Evolutionary conservation across 129 eudicot genomes (phyloP), one percentile per base, ranked within the genome.

Genomic region (Flaveria brownii): DNA sequence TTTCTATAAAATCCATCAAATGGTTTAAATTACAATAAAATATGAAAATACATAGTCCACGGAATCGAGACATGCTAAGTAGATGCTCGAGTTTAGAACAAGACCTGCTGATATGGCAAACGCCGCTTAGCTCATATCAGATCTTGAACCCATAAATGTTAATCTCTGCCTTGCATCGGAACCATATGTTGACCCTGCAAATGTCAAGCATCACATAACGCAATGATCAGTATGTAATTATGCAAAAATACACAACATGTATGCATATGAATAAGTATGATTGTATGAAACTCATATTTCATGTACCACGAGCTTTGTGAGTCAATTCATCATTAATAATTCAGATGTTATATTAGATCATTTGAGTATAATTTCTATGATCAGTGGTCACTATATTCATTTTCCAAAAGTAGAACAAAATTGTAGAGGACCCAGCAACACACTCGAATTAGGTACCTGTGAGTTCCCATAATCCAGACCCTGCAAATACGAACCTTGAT

Each of bases 81-180:
- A 64, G 52, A 50, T 76, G 64, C 80, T 70, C 72, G 9, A 64
- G 64, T 76, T 64, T 49, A 33, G 61, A 76, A 49, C 80, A 50
- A 20, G 52, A 52, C 72, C 22, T 76, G 79, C 33, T 26, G 59
- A 62, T 28, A 71, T 62, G 71, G 46, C 51, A 25, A 62, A 28
- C 12, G 33, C 57, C 20, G 17, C 49, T 64, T 65, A 64, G 68
- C 64, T 76, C 65, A 14, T 1, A 10, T 26, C 26, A 28, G 71
- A 46, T 28, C 41, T 33, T 17, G 16, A 65, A 33, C 52, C 73
- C 43, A 15, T 8, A n/a, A 57, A 43, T 59, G 63, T 84, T 87
- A 83, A 65, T 87, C 92, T 59, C 86, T 84, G 62, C 96, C 86
- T 76, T 72, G 89, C 88, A 83, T 85, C 9, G 77, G 85, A 73